phyloP scores from a whole-genome alignment of 192 early-diverging fungal species.

The Oehlia diaphana region DNA sequence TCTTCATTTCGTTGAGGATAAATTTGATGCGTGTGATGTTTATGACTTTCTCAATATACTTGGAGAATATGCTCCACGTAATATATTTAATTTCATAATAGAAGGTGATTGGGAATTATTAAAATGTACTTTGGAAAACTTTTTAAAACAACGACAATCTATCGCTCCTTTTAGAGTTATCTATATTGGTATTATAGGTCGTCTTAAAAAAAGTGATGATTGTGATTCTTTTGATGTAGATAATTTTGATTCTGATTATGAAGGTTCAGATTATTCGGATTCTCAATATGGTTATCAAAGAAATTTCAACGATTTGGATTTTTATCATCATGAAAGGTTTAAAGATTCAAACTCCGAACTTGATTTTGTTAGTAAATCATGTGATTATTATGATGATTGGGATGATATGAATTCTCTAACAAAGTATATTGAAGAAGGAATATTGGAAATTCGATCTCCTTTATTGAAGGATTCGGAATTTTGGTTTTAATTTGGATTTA shows the following conservation, averaged over 20 bases:
- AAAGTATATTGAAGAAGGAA: neutral
- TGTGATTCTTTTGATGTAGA: neutral
- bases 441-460: neutral
- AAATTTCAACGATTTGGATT: neutral
- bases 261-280: neutral
- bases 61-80: neutral
- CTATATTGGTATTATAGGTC: neutral
- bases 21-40: neutral
- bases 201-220: neutral
- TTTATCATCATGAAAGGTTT: too few species aligned
- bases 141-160: neutral
- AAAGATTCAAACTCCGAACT: too few species aligned
- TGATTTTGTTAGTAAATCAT: neutral
- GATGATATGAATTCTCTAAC: neutral
- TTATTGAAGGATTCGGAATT: neutral
- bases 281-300: neutral
- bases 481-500: neutral
- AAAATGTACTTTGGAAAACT: neutral
- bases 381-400: neutral
- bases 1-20: neutral
- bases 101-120: neutral
- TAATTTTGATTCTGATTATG: neutral
- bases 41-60: neutral
- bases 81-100: neutral
- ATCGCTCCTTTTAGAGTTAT: neutral